These are phyloP conservation scores for Schizosaccharomyces osmophilus DNA, from an alignment of 805 yeast species.

Conservation along the genomic window DNA sequence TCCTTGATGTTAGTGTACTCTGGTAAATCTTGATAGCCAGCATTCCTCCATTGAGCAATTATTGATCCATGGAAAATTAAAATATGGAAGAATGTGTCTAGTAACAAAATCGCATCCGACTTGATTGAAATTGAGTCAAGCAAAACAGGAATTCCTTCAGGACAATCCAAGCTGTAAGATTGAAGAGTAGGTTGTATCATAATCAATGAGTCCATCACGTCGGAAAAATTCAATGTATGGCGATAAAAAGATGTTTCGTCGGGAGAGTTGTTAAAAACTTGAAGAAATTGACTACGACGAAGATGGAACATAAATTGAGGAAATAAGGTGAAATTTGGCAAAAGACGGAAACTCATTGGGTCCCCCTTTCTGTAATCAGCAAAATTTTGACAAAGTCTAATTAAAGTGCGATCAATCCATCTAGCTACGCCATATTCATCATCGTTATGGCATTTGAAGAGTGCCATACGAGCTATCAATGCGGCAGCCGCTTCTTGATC, in stretches of 20 bases:
- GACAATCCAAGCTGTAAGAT: constrained; percentile 58
- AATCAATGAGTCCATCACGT: constrained; percentile 70
- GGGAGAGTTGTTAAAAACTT: constrained; percentile 92
- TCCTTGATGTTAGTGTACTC: constrained; percentile 74
- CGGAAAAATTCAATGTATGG: constrained; percentile 80
- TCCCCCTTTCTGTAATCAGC: constrained; percentile 84
- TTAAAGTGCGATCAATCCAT: constrained; percentile 83
- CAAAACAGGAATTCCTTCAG: constrained; percentile 60
- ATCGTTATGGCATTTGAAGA: constrained; percentile 54
- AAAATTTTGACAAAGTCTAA: constrained; percentile 70
- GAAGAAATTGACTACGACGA: constrained; percentile 86
- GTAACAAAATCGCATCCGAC: constrained; percentile 61
- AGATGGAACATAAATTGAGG: constrained; percentile 92
- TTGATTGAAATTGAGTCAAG: constrained; percentile 80
- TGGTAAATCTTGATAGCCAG: constrained; percentile 75
- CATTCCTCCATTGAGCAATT: constrained; percentile 87
- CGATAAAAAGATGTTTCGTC: constrained; percentile 96
- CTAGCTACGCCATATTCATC: constrained; percentile 79
- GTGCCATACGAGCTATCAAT: constrained; percentile 71
- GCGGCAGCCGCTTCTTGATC: constrained; percentile 99
- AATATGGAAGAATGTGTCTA: constrained; percentile 92
- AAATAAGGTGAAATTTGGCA: constrained; percentile 60
- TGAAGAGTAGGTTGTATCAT: constrained; percentile 96
- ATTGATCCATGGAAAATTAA: constrained; percentile 86
- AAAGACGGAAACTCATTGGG: constrained; percentile 53